These are phyloP conservation scores for Candida sonorensis DNA, from an alignment of 805 yeast genomes.

Conservation along the genomic window DNA sequence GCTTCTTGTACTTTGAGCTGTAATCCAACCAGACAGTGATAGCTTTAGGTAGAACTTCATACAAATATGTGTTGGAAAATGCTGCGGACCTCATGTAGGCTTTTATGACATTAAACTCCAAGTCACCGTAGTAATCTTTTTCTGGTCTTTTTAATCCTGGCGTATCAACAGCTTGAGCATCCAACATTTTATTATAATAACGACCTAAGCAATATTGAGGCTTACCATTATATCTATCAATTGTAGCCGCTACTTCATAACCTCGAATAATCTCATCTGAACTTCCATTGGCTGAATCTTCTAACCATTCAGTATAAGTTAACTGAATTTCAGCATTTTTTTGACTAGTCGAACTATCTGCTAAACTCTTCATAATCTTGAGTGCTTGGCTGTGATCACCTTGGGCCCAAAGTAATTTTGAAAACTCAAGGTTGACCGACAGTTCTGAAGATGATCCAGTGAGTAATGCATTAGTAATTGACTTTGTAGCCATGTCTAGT, in stretches of 20 bases:
- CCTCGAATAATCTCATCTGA: slow-evolving; percentile 66
- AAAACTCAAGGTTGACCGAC: slow-evolving; percentile 61
- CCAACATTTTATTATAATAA: slow-evolving; percentile 71
- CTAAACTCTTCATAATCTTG: slow-evolving; percentile 45
- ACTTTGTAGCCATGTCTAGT: slow-evolving; percentile 64
- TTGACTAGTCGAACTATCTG: slow-evolving; percentile 8
- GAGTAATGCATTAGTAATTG: slow-evolving; percentile 54
- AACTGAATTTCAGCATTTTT: slow-evolving; percentile 43
- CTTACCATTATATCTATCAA: slow-evolving; percentile 53
- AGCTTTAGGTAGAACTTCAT: slow-evolving; percentile 85
- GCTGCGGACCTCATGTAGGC: slow-evolving; percentile 54
- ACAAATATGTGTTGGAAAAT: slow-evolving; percentile 57
- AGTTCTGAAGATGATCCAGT: slow-evolving; percentile 29
- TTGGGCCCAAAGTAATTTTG: slow-evolving; percentile 81
- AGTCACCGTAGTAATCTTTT: slow-evolving; percentile 37
- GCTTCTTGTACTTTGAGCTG: slow-evolving; percentile 32
- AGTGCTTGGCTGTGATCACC: slow-evolving; percentile 86
- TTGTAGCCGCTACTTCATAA: slow-evolving; percentile 50
- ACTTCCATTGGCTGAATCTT: slow-evolving; percentile 75
- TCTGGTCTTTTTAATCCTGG: slow-evolving; percentile 23
- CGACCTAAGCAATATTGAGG: slow-evolving; percentile 77
- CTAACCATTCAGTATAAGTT: slow-evolving; percentile 84
- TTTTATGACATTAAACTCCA: slow-evolving; percentile 49
- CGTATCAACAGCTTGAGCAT: slow-evolving; percentile 39
- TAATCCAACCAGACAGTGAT: slow-evolving; percentile 89